These are phyloP conservation scores for Paraconiothyrium brasiliense DNA, from an alignment of 2,329 filamentous ascomycete genomes.

Conservation along the genomic window DNA sequence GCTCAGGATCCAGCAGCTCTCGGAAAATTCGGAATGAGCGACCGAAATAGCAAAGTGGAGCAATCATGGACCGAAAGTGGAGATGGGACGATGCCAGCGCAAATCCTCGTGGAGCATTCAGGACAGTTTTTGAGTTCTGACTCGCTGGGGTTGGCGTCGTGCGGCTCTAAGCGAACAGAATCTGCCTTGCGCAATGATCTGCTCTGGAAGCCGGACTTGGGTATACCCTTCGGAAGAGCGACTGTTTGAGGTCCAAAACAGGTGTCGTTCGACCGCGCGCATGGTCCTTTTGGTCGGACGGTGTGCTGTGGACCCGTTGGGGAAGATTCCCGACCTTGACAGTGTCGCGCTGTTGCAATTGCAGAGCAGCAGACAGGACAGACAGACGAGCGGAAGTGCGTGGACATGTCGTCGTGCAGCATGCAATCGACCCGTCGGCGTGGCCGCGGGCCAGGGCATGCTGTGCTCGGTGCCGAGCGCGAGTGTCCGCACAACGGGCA, in stretches of 20 bases:
- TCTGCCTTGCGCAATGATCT: conserved; percentile 24
- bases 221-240: background rate
- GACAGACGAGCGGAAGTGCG: background rate
- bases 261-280: background rate
- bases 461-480: background rate
- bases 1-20: background rate
- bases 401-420: too few species aligned
- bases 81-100: conserved; percentile 2
- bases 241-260: conserved; percentile 5
- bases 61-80: background rate
- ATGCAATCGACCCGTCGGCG: background rate
- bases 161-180: conserved; percentile 12
- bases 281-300: background rate
- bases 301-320: background rate
- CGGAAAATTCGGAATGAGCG: conserved; percentile 5
- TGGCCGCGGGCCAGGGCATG: background rate
- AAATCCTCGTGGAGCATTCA: background rate
- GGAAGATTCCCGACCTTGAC: background rate
- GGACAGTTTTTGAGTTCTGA: conserved; percentile 12
- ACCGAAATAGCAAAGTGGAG: background rate
- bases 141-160: conserved; percentile 3
- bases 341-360: background rate
- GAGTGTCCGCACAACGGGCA: background rate
- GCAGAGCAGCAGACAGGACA: background rate
- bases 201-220: conserved; percentile 3